phyloP scores from a whole-genome alignment of 345 rosid genomes.

The Carallia brachiata region DNA sequence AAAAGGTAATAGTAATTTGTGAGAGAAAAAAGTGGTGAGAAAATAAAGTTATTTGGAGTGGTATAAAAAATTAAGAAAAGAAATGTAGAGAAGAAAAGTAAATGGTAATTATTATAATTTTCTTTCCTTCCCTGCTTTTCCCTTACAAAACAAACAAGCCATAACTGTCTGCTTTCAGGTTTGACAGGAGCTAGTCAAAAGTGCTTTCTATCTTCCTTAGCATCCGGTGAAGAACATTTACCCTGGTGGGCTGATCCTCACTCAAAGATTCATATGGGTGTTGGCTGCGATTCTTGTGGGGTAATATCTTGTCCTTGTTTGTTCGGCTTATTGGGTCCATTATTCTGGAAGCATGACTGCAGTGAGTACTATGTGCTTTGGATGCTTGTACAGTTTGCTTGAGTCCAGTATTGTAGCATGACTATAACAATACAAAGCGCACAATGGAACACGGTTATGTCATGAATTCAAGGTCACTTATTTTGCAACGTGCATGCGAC shows the following conservation, averaged over 20 bases:
- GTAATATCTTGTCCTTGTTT: constrained; percentile 29
- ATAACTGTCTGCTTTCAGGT: constrained; percentile 32
- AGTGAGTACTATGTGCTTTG: too few species aligned
- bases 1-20: too few species aligned
- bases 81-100: too few species aligned
- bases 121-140: too few species aligned
- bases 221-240: constrained; percentile 9
- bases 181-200: constrained; percentile 22
- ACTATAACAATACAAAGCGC: not conserved
- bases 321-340: not conserved
- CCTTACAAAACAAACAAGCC: too few species aligned
- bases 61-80: too few species aligned
- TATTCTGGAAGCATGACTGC: not conserved
- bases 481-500: not conserved
- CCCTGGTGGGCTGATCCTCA: constrained; percentile 27
- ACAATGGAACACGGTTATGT: not conserved
- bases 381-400: too few species aligned
- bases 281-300: constrained; percentile 84
- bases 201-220: constrained; percentile 10
- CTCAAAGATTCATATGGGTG: constrained; percentile 30
- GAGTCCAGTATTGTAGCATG: too few species aligned
- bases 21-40: too few species aligned
- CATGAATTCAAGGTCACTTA: too few species aligned
- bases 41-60: too few species aligned
- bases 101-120: too few species aligned